A percentile compares a stretch with the other conserved stretches of the same genome.
Evolutionary conservation across 192 early-diverging fungal species (phyloP).

Genomic region (Mortierella hygrophila): DNA sequence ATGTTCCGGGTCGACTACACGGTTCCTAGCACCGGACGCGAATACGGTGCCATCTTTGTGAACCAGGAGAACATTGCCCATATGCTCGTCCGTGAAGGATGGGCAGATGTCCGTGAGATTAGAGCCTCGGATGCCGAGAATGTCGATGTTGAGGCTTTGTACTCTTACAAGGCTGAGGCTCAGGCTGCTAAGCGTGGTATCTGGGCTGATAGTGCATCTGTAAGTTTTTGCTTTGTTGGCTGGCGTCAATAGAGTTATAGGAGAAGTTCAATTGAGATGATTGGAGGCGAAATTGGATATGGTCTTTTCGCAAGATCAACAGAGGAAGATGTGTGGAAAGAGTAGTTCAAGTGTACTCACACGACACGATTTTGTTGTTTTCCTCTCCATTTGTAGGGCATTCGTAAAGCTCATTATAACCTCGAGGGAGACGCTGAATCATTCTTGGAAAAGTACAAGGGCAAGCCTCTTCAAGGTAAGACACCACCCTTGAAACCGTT

Average conservation of each 20-base stretch:
- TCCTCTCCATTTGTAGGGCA: constrained; percentile 40
- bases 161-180: constrained; percentile 81
- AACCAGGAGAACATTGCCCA: constrained; percentile 76
- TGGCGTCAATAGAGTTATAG: no score
- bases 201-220: constrained; percentile 73
- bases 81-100: constrained; percentile 84
- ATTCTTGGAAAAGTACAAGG: constrained; percentile 86
- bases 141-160: constrained; percentile 62
- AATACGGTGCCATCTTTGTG: constrained; percentile 71
- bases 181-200: constrained; percentile 78
- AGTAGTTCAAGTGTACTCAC: neutral
- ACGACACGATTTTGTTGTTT: neutral
- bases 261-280: neutral
- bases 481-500: neutral
- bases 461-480: constrained; percentile 82
- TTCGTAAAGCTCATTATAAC: constrained; percentile 64
- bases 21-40: constrained; percentile 73
- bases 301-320: neutral
- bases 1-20: constrained; percentile 86
- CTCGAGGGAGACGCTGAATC: constrained; percentile 75
- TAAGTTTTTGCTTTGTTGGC: constrained; percentile 18
- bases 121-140: constrained; percentile 59
- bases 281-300: neutral
- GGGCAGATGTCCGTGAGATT: constrained; percentile 83
- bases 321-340: neutral